phyloP scores from a whole-genome alignment of 208 protist species.

The Porcisia hertigi region DNA sequence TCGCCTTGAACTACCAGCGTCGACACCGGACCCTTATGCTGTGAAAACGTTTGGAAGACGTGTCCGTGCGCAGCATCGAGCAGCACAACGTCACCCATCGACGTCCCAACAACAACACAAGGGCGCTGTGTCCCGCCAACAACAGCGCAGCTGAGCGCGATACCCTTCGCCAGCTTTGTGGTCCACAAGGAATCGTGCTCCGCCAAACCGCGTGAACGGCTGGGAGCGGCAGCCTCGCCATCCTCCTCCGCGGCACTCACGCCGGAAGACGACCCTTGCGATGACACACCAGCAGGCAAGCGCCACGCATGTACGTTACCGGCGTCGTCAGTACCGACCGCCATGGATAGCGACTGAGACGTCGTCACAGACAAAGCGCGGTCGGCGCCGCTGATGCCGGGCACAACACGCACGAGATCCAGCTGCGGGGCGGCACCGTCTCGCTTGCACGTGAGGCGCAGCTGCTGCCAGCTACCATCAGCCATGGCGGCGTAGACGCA shows the following conservation, averaged over 20 bases:
- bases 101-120: conserved; percentile 80
- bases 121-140: conserved; percentile 35
- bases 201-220: conserved; percentile 31
- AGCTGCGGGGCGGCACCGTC: conserved; percentile 27
- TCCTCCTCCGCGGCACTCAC: neutral
- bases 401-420: conserved; percentile 69
- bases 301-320: conserved; percentile 83
- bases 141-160: conserved; percentile 71
- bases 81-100: conserved; percentile 80
- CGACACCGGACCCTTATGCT: conserved; percentile 84
- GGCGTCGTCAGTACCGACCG: conserved; percentile 76
- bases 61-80: conserved; percentile 72
- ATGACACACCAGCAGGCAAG: conserved; percentile 8
- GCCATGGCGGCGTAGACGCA: conserved; percentile 49
- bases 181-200: conserved; percentile 78
- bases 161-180: conserved; percentile 70
- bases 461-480: conserved; percentile 53
- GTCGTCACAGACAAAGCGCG: conserved; percentile 72
- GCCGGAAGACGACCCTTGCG: neutral
- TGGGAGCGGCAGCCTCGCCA: neutral
- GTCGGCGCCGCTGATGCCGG: conserved; percentile 75
- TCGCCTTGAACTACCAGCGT: conserved; percentile 45
- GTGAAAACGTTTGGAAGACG: conserved; percentile 70
- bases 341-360: conserved; percentile 31
- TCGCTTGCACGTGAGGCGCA: conserved; percentile 33